phyloP scores from a whole-genome alignment of 2,329 filamentous ascomycete species.

The Sphaerulina vaccinii region DNA sequence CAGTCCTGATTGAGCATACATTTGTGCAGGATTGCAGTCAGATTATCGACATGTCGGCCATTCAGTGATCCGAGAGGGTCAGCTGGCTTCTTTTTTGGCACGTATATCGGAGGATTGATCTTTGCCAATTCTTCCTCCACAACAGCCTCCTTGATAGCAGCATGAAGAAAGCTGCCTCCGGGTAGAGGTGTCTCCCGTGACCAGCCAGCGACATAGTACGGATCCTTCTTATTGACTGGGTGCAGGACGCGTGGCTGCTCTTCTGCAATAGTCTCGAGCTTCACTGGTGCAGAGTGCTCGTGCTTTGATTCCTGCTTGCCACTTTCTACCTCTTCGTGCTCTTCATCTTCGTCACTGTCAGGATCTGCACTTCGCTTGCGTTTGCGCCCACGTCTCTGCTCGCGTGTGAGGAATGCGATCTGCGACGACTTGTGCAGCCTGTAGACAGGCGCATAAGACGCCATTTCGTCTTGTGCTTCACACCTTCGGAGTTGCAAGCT shows the following conservation, averaged over 20 bases:
- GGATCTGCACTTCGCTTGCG: slow-evolving; percentile 27
- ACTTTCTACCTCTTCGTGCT: slow-evolving; percentile 7
- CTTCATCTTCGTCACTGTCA: slow-evolving; percentile 22
- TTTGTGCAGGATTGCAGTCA: slow-evolving; percentile 69
- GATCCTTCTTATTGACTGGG: slow-evolving; percentile 35
- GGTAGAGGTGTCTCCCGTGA: slow-evolving; percentile 42
- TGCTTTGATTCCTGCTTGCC: slow-evolving; percentile 10
- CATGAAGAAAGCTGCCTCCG: slow-evolving; percentile 47
- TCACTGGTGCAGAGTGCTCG: slow-evolving; percentile 4
- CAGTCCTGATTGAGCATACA: slow-evolving; percentile 72
- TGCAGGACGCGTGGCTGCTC: slow-evolving; percentile 23
- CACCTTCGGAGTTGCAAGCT: neutral
- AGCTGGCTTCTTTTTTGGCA: slow-evolving; percentile 24
- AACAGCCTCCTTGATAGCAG: slow-evolving; percentile 35
- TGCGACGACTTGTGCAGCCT: slow-evolving; percentile 24
- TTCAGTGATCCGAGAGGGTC: slow-evolving; percentile 39
- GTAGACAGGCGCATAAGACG: slow-evolving; percentile 34
- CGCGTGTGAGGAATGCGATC: slow-evolving; percentile 28
- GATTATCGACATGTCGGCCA: slow-evolving; percentile 60
- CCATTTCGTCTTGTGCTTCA: slow-evolving; percentile 24
- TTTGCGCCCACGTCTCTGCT: slow-evolving; percentile 30
- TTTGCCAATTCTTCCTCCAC: slow-evolving; percentile 40
- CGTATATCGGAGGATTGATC: slow-evolving; percentile 44
- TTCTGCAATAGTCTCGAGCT: slow-evolving; percentile 11
- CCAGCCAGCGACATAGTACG: slow-evolving; percentile 43